phyloP scores from a whole-genome alignment of 2,329 filamentous ascomycete species.

The Talaromyces sp. region DNA sequence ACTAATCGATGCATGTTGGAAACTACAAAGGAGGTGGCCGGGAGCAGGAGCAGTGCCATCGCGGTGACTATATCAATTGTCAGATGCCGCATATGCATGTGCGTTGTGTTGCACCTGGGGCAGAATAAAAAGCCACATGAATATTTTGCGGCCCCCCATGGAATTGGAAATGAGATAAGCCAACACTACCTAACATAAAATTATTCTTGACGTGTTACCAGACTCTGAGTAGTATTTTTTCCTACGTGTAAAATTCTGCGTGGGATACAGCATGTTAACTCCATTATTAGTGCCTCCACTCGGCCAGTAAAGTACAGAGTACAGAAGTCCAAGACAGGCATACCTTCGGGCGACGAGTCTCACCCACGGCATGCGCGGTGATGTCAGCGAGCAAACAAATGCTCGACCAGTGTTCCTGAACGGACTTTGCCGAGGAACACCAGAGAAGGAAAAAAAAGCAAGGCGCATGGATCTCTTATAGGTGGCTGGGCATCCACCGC shows the following conservation, averaged over 20 bases:
- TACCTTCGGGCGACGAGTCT: too few relatives aligned
- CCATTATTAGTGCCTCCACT: not conserved
- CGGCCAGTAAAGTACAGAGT: not conserved
- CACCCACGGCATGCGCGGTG: not conserved
- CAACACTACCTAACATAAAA: too few relatives aligned
- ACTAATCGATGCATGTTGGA: too few relatives aligned
- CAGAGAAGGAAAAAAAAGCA: not conserved
- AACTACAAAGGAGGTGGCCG: not conserved
- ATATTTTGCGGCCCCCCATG: too few relatives aligned
- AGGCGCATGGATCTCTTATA: too few relatives aligned
- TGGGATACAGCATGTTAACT: not conserved
- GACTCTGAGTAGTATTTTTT: not conserved
- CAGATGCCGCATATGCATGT: not conserved
- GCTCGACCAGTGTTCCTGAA: not conserved
- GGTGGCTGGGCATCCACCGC: not conserved
- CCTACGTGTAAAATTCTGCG: not conserved
- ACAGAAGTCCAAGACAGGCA: not conserved
- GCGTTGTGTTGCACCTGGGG: too few relatives aligned
- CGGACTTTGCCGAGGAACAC: not conserved
- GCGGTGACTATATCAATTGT: not conserved
- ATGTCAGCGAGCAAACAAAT: not conserved
- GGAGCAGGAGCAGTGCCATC: too few relatives aligned
- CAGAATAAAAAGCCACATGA: too few relatives aligned
- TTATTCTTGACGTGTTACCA: not conserved
- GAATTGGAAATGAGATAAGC: not conserved